phyloP scores from a whole-genome alignment of 768 basidiomycete genomes.

The Amanita pallidorosea region DNA sequence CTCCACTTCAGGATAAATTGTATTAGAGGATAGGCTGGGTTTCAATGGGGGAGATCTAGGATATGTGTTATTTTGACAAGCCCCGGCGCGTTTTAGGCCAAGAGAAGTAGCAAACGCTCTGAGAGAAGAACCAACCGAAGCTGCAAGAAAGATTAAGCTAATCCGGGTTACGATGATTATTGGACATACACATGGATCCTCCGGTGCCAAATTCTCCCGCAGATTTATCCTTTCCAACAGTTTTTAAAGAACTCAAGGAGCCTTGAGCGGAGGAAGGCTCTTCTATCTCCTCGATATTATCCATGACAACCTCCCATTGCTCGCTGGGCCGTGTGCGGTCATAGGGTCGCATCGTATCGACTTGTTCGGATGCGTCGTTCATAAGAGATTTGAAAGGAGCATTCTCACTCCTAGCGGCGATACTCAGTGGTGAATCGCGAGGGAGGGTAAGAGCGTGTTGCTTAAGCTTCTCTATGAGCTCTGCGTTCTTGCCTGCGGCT shows the following conservation, averaged over 20 bases:
- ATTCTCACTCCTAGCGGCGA: constrained; percentile 42
- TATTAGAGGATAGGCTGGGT: constrained; percentile 9
- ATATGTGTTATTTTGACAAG: constrained; percentile 16
- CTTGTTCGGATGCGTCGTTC: constrained; percentile 13
- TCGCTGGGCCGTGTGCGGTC: constrained; percentile 49
- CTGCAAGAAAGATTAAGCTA: constrained; percentile 12
- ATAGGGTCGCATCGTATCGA: constrained; percentile 5
- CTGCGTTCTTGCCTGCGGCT: constrained; percentile 69
- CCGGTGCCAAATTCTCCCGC: constrained; percentile 67
- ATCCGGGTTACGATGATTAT: background rate
- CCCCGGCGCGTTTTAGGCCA: constrained; percentile 48
- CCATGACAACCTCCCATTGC: constrained; percentile 85
- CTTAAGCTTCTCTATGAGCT: constrained; percentile 61
- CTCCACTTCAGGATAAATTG: background rate
- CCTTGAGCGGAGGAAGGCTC: constrained; percentile 38
- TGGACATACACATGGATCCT: constrained; percentile 37
- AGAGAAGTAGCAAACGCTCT: constrained; percentile 68
- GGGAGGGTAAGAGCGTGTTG: constrained; percentile 58
- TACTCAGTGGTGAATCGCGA: constrained; percentile 40
- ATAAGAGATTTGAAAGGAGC: constrained; percentile 15
- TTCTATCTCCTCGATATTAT: constrained; percentile 60
- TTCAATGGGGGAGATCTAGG: constrained; percentile 6
- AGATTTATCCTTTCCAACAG: constrained; percentile 17
- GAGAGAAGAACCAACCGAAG: constrained; percentile 63
- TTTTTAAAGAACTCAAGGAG: constrained; percentile 37